phyloP scores from a whole-genome alignment of 1,284 basidiomycete genomes.

The Fomes fomentarius region DNA sequence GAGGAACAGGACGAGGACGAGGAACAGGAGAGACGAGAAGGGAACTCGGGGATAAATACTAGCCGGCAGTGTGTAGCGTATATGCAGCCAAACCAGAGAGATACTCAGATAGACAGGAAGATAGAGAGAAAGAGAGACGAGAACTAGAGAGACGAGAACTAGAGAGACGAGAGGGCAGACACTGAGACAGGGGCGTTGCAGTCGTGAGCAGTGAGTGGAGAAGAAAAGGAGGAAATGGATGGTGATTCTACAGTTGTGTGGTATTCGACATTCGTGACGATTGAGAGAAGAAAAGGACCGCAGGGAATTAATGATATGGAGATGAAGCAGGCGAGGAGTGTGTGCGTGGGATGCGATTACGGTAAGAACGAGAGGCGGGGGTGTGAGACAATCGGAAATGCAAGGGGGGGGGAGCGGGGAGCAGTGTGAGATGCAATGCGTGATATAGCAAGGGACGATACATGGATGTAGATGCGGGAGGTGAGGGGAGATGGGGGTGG shows the following conservation, averaged over 20 bases:
- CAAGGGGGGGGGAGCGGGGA: neutral
- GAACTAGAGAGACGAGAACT: neutral
- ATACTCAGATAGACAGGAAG: neutral
- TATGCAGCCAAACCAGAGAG: neutral
- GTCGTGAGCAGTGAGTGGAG: no score
- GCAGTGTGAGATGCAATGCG: neutral
- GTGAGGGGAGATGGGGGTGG: neutral
- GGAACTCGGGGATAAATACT: neutral
- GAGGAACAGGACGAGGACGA: neutral
- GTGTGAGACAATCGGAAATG: neutral
- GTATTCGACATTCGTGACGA: neutral
- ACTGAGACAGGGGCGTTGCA: no score
- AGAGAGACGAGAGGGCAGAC: neutral
- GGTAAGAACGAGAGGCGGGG: neutral
- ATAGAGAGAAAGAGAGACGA: neutral
- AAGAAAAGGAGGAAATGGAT: neutral
- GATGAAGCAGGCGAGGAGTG: neutral
- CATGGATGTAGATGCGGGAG: neutral
- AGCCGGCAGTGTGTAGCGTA: neutral
- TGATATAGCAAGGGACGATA: neutral
- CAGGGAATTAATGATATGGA: neutral
- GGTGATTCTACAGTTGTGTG: slow-evolving; percentile 17
- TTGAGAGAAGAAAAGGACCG: neutral
- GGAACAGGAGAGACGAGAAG: neutral
- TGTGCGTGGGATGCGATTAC: neutral